These are phyloP conservation scores for Eutrema salsugineum DNA, from an alignment of 441 rosid genomes.

Conservation along the genomic window DNA sequence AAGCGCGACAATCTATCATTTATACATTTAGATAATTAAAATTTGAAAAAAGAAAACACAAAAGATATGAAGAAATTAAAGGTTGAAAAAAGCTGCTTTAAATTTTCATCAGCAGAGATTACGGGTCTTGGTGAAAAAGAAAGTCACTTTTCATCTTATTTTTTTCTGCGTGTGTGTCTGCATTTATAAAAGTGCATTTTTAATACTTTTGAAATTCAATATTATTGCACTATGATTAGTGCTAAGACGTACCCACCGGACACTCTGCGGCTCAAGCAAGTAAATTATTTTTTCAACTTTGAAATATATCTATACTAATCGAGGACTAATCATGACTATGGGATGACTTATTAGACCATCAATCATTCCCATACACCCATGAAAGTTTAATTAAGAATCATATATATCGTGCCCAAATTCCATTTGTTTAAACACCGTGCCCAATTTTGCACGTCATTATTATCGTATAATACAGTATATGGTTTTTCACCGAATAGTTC, in stretches of 20 bases:
- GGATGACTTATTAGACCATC: not conserved
- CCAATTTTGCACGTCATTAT: too few species aligned
- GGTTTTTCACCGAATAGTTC: too few species aligned
- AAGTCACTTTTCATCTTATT: conserved; percentile 8
- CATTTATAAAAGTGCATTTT: conserved; percentile 23
- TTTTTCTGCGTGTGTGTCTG: conserved; percentile 5
- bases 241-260: conserved; percentile 16
- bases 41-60: not conserved
- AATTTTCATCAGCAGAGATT: conserved; percentile 10
- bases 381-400: not conserved
- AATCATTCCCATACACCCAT: not conserved
- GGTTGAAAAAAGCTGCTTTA: not conserved
- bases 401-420: not conserved
- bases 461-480: too few species aligned
- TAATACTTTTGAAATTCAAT: conserved; percentile 12
- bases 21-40: too few species aligned
- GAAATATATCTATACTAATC: not conserved
- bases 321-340: not conserved
- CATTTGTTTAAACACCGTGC: too few species aligned
- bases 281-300: not conserved
- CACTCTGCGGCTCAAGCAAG: conserved; percentile 10
- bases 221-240: conserved; percentile 25
- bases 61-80: not conserved
- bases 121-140: conserved; percentile 22
- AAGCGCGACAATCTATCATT: not conserved